Base-by-base conservation (phyloP, 1,284 basidiomycete genomes). In the Ustilago vetiveriae region DNA sequence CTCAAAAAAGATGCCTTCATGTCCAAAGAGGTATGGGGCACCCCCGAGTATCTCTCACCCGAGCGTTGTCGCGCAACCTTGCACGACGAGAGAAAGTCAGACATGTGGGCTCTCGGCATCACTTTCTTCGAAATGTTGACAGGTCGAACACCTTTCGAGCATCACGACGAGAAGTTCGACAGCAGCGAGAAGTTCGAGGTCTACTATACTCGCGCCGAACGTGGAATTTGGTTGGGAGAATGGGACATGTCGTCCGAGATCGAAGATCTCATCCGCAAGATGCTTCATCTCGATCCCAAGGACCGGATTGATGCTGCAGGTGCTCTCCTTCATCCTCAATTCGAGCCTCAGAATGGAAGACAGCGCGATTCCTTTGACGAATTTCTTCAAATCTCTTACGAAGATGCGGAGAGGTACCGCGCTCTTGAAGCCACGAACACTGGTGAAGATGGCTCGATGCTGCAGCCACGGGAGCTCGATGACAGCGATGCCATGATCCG, bases 111-210 rank as follows among this genome's bases (percentile, higher is more conserved):
- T 11, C 60, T 78, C 2, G 76, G 76, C 29, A 75, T 78, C 38
- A 70, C 73, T 9, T 76, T 76, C 40, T 78, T 76, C 47, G 76
- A 78, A 60, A 78, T 78, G 41, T 57, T 66, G 17, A 72, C 72
- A 0, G 74, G 74, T 11, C 56, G 76, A 4, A 76, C 76, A 1
- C 76, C 76, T 3, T 78, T 78, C 46, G 76, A 78, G 43, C 53
- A 58, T 24, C 57, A 65, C 19, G 65, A 73, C 24, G 76, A 78
- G 27, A 56, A 65, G 37, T 68, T 74, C 37, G 49, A 64, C 16
- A 55, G 52, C 30, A 62, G 60, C 40, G 72, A 76, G 11, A 63
- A 74, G 41, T 64, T 70, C 26, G 41, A 74, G 27, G 50, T 49
- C n/a, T 76, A 76, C 53, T 76, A 76, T 53, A 30, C 47, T 17